phyloP scores from a whole-genome alignment of 495 filamentous ascomycete species.

The Saxophila tyrrhenica region DNA sequence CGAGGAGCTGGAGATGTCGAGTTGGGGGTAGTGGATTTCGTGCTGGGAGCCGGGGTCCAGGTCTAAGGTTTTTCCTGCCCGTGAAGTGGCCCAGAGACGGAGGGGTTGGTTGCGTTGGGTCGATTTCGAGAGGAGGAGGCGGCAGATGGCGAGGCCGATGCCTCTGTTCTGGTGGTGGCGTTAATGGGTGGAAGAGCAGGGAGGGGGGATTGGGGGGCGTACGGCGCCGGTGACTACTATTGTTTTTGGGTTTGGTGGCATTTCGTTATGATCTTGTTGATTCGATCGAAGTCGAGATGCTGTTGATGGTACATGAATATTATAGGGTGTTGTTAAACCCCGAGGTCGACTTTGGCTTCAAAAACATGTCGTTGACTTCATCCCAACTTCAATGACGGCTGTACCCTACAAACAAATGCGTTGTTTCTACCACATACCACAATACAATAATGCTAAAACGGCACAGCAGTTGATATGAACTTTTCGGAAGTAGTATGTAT shows the following conservation, averaged over 20 bases:
- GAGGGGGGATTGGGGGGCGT: background rate
- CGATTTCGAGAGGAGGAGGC: slow-evolving; percentile 1
- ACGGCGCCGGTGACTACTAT: slow-evolving; percentile 2
- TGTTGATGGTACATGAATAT: background rate
- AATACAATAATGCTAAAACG: too few relatives aligned
- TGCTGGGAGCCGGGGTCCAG: background rate
- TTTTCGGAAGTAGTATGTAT: background rate
- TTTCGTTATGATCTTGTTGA: too few relatives aligned
- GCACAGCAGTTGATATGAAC: too few relatives aligned
- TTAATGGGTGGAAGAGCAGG: background rate
- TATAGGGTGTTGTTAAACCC: background rate
- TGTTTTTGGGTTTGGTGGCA: background rate
- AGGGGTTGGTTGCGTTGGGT: background rate
- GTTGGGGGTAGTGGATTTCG: slow-evolving; percentile 11
- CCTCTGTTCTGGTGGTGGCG: slow-evolving; percentile 16
- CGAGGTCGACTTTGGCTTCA: background rate
- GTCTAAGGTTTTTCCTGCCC: slow-evolving; percentile 8
- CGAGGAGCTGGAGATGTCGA: slow-evolving; percentile 12
- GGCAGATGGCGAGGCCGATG: slow-evolving; percentile 19
- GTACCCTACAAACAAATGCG: background rate
- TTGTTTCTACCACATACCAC: background rate
- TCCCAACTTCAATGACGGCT: background rate
- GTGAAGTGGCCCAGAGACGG: slow-evolving; percentile 11
- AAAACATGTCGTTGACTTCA: background rate
- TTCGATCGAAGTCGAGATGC: background rate